Base-by-base conservation (phyloP, 228 moss, liverwort and hornwort species). In the Sphagnum fallax region DNA sequence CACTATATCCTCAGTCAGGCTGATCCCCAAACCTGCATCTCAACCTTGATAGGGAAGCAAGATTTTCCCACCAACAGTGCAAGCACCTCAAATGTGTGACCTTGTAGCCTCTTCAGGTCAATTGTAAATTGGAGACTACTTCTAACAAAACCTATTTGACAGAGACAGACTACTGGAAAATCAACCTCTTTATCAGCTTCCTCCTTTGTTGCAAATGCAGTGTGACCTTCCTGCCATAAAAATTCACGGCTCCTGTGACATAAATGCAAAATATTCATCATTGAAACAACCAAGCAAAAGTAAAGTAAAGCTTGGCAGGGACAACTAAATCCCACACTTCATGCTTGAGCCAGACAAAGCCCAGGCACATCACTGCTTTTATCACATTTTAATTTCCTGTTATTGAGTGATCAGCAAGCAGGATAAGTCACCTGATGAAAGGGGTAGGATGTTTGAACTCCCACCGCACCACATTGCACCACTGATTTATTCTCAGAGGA, bases 381-480 rank as follows among this genome's bases (percentile, higher is more conserved):
- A 32, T 32, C 32, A 3, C 32, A 32, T 32, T 32, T 32, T 32
- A 2, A 32, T 32, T 32, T 32, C 32, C 32, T 32, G 3, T 32
- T 32, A 32, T 32, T 32, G 32, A 32, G 47, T 63, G 10, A 10
- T 63, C 47, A 63, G 63, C 16, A 48, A 10, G 50, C 5, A 66
- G 32, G 5, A 50, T 59, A 32, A 32, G 75, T 50, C 5, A 92
- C 97, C 93, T 98, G 65, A 98, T 98, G 69, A 98, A 98, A 69
- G 97, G 97, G 16, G 91, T 98, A 50, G 97, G 93, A 69, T 93
- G 91, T 82, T 91, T 93, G 71, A 98, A 91, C 84, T 98, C 97
- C 93, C 97, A 98, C n/a, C 97, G 85, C 63, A 98, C 93, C 48
- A 98, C 93, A 71, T 93, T 93, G 77, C 97, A 91, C 93, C 97